Conservation (phyloP, 2,329 filamentous ascomycete genomes). For the Fusarium compactum region DNA sequence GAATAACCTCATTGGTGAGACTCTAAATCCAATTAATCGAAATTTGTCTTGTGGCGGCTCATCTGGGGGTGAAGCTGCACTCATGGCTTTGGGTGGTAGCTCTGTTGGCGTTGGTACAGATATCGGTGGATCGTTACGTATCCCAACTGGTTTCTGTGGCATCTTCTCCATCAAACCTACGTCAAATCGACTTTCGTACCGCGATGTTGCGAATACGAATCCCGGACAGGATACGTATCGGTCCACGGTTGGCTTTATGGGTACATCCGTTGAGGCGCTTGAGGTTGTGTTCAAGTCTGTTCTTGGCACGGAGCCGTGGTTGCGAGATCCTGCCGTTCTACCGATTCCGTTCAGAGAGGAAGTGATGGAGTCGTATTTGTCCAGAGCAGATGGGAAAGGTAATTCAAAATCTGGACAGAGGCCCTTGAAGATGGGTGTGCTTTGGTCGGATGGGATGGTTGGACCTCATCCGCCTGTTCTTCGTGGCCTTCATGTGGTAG, state of each 20-base stretch:
- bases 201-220: conserved; percentile 43
- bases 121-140: conserved; percentile 51
- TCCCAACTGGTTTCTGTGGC: conserved; percentile 49
- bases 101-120: conserved; percentile 54
- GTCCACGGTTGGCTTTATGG: conserved; percentile 73
- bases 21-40: conserved; percentile 51
- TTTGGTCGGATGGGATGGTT: conserved; percentile 64
- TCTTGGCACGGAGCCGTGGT: conserved; percentile 71
- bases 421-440: conserved; percentile 66
- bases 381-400: conserved; percentile 34
- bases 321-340: conserved; percentile 72
- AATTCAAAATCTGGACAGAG: conserved; percentile 10
- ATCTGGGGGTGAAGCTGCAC: conserved; percentile 53
- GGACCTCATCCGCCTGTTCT: conserved; percentile 68
- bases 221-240: conserved; percentile 71
- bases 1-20: conserved; percentile 52
- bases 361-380: conserved; percentile 55
- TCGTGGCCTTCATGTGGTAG: conserved; percentile 47
- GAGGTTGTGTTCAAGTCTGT: conserved; percentile 68
- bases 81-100: conserved; percentile 51
- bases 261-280: conserved; percentile 65
- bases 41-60: conserved; percentile 52
- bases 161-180: conserved; percentile 41
- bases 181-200: conserved; percentile 33
- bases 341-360: conserved; percentile 74